Conservation (phyloP, 2,329 filamentous ascomycete genomes). For the Onygena corvina region DNA sequence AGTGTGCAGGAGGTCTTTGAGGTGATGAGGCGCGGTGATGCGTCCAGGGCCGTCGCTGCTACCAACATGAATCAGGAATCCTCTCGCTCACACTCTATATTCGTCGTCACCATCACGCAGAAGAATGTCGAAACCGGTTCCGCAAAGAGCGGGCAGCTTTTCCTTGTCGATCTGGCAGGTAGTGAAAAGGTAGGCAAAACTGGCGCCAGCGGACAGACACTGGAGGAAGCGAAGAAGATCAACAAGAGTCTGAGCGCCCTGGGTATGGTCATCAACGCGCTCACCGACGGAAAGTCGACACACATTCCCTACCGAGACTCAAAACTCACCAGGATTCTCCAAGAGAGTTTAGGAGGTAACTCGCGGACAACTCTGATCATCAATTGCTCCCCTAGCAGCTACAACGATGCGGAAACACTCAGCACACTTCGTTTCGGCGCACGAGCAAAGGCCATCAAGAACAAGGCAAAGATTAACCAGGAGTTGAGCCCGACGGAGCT, state of each 20-base stretch:
- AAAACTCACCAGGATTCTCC: slow-evolving; percentile 89
- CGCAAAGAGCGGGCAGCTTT: slow-evolving; percentile 89
- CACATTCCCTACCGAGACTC: slow-evolving; percentile 96
- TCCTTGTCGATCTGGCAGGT: slow-evolving; percentile 94
- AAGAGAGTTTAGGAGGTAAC: slow-evolving; percentile 95
- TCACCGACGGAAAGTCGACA: slow-evolving; percentile 93
- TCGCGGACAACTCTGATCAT: slow-evolving; percentile 96
- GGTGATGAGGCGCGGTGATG: slow-evolving; percentile 86
- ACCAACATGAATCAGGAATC: slow-evolving; percentile 99
- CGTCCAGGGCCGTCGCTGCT: slow-evolving; percentile 78
- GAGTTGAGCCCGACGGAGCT: slow-evolving; percentile 92
- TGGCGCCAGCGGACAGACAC: slow-evolving; percentile 87
- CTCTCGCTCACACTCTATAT: slow-evolving; percentile 94
- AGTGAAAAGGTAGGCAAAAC: slow-evolving; percentile 99
- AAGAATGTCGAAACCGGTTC: slow-evolving; percentile 96
- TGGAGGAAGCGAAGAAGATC: slow-evolving; percentile 99
- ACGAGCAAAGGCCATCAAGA: slow-evolving; percentile 96
- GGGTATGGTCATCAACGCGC: slow-evolving; percentile 96
- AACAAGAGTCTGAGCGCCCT: slow-evolving; percentile 98
- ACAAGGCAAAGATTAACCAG: slow-evolving; percentile 99
- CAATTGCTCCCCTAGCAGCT: slow-evolving; percentile 97
- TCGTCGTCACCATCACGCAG: slow-evolving; percentile 91
- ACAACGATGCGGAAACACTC: slow-evolving; percentile 91
- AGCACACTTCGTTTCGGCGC: slow-evolving; percentile 90
- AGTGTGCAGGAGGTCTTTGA: slow-evolving; percentile 94